These are phyloP conservation scores for Tetrahymena borealis DNA, from an alignment of 73 alveolate genomes.

Conservation along the genomic window DNA sequence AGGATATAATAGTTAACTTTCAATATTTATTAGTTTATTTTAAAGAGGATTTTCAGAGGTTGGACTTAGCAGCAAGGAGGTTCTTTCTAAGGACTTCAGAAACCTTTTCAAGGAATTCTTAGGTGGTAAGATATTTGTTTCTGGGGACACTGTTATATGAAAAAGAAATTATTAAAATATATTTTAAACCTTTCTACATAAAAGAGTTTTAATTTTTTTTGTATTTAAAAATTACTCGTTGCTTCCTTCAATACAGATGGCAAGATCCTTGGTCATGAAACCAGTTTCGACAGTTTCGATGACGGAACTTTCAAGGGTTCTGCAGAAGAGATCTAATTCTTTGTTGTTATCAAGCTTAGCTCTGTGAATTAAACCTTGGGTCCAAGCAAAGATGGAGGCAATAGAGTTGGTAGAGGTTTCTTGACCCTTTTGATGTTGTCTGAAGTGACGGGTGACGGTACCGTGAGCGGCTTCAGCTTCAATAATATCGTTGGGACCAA, in stretches of 20 bases:
- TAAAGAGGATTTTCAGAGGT: background rate
- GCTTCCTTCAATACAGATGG: conserved; percentile 53
- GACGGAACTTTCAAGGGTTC: conserved; percentile 35
- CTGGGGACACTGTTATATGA: conserved; percentile 10
- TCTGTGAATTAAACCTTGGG: conserved; percentile 74
- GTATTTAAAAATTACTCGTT: background rate
- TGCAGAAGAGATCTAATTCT: conserved; percentile 44
- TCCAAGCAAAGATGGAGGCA: conserved; percentile 87
- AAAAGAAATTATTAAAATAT: background rate
- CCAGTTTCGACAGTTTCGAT: conserved; percentile 71
- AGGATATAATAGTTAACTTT: background rate
- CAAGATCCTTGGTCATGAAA: conserved; percentile 71
- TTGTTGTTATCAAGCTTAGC: conserved; percentile 77
- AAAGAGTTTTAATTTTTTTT: too few relatives aligned
- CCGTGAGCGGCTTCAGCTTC: conserved; percentile 95
- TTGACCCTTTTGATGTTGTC: conserved; percentile 73
- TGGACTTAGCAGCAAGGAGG: conserved; percentile 4
- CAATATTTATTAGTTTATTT: background rate
- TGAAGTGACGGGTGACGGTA: conserved; percentile 82
- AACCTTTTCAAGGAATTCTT: conserved; percentile 21
- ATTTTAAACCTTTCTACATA: background rate
- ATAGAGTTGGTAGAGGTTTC: conserved; percentile 83
- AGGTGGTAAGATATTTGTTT: conserved; percentile 30
- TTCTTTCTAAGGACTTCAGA: conserved; percentile 18
- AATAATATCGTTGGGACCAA: conserved; percentile 68